phyloP scores from a whole-genome alignment of 2,329 filamentous ascomycete species.

The Blastomyces parvus region DNA sequence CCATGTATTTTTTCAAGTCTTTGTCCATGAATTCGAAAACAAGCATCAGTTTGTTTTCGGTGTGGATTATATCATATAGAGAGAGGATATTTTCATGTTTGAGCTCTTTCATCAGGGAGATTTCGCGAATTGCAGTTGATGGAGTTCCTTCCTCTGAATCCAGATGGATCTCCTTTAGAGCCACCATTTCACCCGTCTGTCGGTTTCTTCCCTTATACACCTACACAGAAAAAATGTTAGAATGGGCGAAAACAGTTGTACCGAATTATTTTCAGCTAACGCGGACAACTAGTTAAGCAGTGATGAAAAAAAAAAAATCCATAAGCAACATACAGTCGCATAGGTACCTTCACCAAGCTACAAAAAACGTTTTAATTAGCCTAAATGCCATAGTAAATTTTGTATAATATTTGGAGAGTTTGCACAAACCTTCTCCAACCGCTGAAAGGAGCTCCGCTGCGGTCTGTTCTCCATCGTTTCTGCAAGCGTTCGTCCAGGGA shows the following conservation, averaged over 20 bases:
- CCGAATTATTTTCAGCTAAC: not conserved
- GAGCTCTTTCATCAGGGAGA: constrained; percentile 97
- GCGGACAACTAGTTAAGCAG: too few species aligned
- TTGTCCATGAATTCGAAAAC: constrained; percentile 99
- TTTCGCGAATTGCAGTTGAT: constrained; percentile 94
- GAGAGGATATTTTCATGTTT: constrained; percentile 98
- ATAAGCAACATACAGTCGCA: constrained; percentile 62
- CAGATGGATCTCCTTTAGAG: constrained; percentile 96
- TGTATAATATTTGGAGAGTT: constrained; percentile 6
- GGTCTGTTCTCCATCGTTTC: constrained; percentile 54
- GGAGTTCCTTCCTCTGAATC: constrained; percentile 97
- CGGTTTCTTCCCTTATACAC: constrained; percentile 98
- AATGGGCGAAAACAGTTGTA: not conserved
- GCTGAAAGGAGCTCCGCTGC: constrained; percentile 95
- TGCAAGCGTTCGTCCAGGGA: not conserved
- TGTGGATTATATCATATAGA: constrained; percentile 97
- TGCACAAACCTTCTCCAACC: constrained; percentile 67
- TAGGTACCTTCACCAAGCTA: constrained; percentile 93
- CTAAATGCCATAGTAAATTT: constrained; percentile 2
- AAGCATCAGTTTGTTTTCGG: constrained; percentile 98
- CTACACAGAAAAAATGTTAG: constrained; percentile 39
- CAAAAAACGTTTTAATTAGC: constrained; percentile 22
- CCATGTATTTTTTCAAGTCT: constrained; percentile 98
- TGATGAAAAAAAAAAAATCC: constrained; percentile 4
- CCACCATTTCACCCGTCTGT: constrained; percentile 92